Evolutionary conservation across 345 rosid species (phyloP).

Genomic region (Conringia planisiliqua): DNA sequence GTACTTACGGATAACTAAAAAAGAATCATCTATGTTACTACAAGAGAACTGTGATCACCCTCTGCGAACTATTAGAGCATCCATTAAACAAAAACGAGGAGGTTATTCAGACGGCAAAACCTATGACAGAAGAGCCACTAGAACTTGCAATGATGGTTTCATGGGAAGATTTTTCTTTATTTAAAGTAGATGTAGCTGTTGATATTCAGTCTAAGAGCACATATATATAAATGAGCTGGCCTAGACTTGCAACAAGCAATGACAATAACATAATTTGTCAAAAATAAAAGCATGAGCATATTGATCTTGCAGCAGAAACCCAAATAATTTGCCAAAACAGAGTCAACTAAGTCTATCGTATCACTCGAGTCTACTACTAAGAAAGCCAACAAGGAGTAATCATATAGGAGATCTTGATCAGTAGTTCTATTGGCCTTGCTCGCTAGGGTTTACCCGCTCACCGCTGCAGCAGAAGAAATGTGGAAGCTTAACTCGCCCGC

Average conservation of each 20-base stretch:
- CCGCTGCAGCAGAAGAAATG: conserved; percentile 98
- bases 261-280: neutral
- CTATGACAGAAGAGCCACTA: neutral
- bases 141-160: conserved; percentile 8
- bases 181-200: neutral
- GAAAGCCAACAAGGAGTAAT: conserved; percentile 13
- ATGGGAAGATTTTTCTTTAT: neutral
- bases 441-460: conserved; percentile 40
- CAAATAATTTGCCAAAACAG: conserved; percentile 6
- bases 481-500: conserved; percentile 85
- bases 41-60: neutral
- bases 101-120: neutral
- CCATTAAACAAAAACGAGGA: neutral
- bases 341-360: conserved; percentile 6
- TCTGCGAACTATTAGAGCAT: neutral
- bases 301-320: conserved; percentile 14
- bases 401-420: conserved; percentile 1
- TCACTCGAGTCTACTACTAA: conserved; percentile 7
- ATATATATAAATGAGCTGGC: neutral
- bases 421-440: conserved; percentile 16
- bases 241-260: conserved; percentile 13
- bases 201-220: neutral
- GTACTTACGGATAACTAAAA: neutral
- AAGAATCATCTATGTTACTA: neutral
- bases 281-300: neutral